Evolutionary conservation across 1,139 yeast genomes (phyloP).

Genomic region (Candida sp.): DNA sequence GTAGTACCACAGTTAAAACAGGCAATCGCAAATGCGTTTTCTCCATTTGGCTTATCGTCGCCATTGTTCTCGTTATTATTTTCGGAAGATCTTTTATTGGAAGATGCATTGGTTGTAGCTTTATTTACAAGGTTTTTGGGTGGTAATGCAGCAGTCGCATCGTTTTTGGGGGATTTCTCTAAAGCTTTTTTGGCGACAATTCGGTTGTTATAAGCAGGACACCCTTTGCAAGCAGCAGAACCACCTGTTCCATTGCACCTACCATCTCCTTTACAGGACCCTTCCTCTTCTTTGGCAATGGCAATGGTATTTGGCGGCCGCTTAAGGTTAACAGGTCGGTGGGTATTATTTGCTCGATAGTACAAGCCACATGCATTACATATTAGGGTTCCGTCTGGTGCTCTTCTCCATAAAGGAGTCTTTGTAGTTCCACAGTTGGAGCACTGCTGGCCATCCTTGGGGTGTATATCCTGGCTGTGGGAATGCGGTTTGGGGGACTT

Average conservation of each 20-base stretch:
- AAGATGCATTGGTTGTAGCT: background rate
- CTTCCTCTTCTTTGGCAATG: conserved; percentile 45
- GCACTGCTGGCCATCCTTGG: conserved; percentile 50
- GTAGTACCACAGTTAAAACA: conserved; percentile 86
- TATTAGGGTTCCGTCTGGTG: conserved; percentile 66
- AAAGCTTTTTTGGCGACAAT: conserved; percentile 35
- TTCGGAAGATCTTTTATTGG: background rate
- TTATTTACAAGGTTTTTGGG: background rate
- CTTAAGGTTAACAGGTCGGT: conserved; percentile 64
- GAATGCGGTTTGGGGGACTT: background rate
- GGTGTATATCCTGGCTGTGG: background rate
- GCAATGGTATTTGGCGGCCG: conserved; percentile 65
- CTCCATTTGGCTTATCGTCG: conserved; percentile 12
- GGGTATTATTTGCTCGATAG: conserved; percentile 55
- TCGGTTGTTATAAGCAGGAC: conserved; percentile 83
- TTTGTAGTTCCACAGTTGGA: conserved; percentile 71
- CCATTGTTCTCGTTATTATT: background rate
- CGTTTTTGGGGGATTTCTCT: conserved; percentile 12
- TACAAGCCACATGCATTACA: conserved; percentile 79
- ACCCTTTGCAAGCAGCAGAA: conserved; percentile 75
- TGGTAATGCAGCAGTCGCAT: background rate
- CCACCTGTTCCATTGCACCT: conserved; percentile 91
- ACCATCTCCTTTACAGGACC: conserved; percentile 85
- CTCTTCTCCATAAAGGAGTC: conserved; percentile 73
- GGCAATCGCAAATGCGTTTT: conserved; percentile 63